A percentile compares a stretch with the other conserved stretches of the same genome.
phyloP scores from a whole-genome alignment of 192 early-diverging fungal species.

The Coemansia sp. region DNA sequence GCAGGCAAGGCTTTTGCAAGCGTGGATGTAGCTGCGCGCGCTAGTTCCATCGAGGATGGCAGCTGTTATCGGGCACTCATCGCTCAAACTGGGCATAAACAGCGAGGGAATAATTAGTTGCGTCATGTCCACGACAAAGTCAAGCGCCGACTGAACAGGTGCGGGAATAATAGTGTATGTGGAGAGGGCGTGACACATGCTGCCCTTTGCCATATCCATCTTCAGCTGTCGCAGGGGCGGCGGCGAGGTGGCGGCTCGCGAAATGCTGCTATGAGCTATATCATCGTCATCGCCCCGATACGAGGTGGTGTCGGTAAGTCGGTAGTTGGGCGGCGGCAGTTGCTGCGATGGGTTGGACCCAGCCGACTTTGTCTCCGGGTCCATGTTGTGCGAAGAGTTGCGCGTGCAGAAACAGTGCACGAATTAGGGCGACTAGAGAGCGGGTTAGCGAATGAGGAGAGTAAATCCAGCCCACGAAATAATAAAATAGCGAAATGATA shows the following conservation, averaged over 20 bases:
- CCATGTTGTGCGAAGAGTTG: neutral
- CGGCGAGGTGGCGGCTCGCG: neutral
- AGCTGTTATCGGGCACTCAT: slow-evolving; percentile 15
- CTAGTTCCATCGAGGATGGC: slow-evolving; percentile 7
- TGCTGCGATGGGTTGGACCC: neutral
- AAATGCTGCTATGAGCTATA: neutral
- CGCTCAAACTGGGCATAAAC: slow-evolving; percentile 32
- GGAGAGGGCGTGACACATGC: neutral
- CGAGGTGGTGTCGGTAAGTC: neutral
- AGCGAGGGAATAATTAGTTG: slow-evolving; percentile 42
- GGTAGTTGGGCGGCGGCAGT: slow-evolving; percentile 1
- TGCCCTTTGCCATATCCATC: neutral
- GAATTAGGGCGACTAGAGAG: neutral
- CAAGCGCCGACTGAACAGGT: slow-evolving; percentile 27
- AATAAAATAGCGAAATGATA: neutral
- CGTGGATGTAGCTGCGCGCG: slow-evolving; percentile 1
- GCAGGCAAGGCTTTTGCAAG: neutral
- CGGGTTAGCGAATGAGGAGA: neutral
- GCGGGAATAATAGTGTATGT: slow-evolving; percentile 12
- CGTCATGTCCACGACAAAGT: slow-evolving; percentile 44
- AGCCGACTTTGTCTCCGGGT: slow-evolving; percentile 8
- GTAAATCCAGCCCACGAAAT: neutral
- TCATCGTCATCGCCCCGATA: neutral
- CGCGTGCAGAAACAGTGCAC: neutral
- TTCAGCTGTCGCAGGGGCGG: neutral